Percentiles rank a stretch among this genome's conserved stretches.
These are phyloP conservation scores for Populus euphratica DNA, from an alignment of 345 rosid species.

Conservation along the genomic window DNA sequence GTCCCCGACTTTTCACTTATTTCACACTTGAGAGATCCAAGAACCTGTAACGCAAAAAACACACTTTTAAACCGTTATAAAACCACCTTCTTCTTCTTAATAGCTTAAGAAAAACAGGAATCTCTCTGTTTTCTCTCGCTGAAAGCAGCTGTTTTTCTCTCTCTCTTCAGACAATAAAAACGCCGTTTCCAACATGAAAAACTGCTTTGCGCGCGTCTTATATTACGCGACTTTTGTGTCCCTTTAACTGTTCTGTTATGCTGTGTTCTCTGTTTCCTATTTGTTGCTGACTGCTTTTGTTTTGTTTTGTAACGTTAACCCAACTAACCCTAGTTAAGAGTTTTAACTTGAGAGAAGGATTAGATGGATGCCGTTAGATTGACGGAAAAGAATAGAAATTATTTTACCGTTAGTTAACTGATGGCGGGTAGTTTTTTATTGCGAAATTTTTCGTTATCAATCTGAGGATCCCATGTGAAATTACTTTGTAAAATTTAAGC, in stretches of 20 bases:
- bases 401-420: background rate
- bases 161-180: conserved; percentile 10
- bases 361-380: background rate
- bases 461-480: background rate
- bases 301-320: conserved; percentile 20
- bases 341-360: conserved; percentile 23
- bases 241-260: conserved; percentile 20
- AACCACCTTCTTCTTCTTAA: conserved; percentile 12
- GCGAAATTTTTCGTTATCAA: background rate
- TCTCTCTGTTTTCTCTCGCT: conserved; percentile 15
- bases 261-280: conserved; percentile 13
- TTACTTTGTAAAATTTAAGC: background rate
- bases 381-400: background rate
- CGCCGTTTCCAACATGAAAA: conserved; percentile 30
- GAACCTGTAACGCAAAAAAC: conserved; percentile 34
- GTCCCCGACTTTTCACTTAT: conserved; percentile 18
- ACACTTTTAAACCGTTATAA: conserved; percentile 31
- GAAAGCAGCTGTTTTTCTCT: conserved; percentile 9
- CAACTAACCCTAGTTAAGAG: conserved; percentile 32
- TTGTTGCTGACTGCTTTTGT: conserved; percentile 9
- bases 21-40: conserved; percentile 36
- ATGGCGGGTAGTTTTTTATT: background rate
- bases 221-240: conserved; percentile 32
- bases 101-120: background rate
- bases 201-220: conserved; percentile 37